A percentile compares a stretch with the other conserved stretches of the same genome.
Evolutionary conservation across 768 basidiomycete genomes (phyloP).

Genomic region (Hemileccinum impolitum): DNA sequence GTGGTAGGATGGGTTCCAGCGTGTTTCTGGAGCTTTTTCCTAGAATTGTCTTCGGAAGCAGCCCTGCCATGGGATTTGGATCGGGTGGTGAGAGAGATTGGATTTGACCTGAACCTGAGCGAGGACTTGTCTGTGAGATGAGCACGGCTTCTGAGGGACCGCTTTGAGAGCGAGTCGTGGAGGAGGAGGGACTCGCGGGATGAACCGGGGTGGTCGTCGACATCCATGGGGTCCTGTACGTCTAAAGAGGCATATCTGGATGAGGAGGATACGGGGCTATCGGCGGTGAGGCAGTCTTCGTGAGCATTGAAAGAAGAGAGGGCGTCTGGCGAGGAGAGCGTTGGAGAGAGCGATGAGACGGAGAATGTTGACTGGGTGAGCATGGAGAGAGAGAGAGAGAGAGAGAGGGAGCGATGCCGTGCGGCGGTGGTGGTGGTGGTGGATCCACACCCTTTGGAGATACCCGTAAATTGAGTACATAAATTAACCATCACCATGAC

Average conservation of each 20-base stretch:
- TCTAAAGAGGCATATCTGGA: constrained; percentile 34
- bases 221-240: constrained; percentile 24
- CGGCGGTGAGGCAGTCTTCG: constrained; percentile 26
- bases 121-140: constrained; percentile 24
- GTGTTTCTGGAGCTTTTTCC: constrained; percentile 27
- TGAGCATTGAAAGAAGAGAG: constrained; percentile 32
- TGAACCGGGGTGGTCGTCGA: constrained; percentile 21
- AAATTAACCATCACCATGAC: constrained; percentile 35
- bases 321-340: constrained; percentile 30
- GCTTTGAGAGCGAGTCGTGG: constrained; percentile 20
- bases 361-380: neutral
- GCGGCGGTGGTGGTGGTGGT: neutral
- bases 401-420: no score
- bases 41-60: constrained; percentile 26
- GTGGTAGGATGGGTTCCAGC: constrained; percentile 11
- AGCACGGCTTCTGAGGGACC: constrained; percentile 27
- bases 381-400: constrained; percentile 17
- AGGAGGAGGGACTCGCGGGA: constrained; percentile 26
- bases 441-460: neutral
- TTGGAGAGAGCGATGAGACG: constrained; percentile 24
- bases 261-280: constrained; percentile 31
- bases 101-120: constrained; percentile 21
- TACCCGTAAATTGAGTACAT: no score
- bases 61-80: constrained; percentile 21
- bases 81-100: constrained; percentile 26